Evolutionary conservation across 176 grass and related monocot genomes (phyloP).

Genomic region (Aegilops sharonensis): DNA sequence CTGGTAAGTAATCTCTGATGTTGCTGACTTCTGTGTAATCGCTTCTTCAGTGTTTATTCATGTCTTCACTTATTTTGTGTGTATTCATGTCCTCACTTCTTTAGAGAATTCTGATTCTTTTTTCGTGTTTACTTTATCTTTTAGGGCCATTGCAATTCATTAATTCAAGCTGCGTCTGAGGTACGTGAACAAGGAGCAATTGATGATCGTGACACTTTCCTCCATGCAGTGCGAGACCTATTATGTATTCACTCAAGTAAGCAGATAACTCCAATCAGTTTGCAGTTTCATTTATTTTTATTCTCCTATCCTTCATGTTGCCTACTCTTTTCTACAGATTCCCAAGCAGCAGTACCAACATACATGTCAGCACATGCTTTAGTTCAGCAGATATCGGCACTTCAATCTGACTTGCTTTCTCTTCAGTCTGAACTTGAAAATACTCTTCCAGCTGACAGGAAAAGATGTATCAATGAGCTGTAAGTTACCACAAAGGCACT

Average conservation of each 20-base stretch:
- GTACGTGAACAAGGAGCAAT: constrained; percentile 92
- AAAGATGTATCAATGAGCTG: constrained; percentile 96
- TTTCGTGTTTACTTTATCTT: background rate
- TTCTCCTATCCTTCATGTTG: constrained; percentile 2
- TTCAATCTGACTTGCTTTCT: constrained; percentile 82
- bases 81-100: background rate
- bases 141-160: constrained; percentile 77
- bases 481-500: constrained; percentile 45
- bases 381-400: constrained; percentile 85
- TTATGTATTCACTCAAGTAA: constrained; percentile 93
- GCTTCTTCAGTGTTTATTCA: constrained; percentile 4
- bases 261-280: background rate
- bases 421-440: constrained; percentile 97
- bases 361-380: constrained; percentile 92
- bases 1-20: constrained; percentile 57
- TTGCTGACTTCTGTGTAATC: background rate
- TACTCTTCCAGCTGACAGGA: constrained; percentile 74
- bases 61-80: constrained; percentile 12
- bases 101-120: constrained; percentile 14
- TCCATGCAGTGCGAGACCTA: constrained; percentile 84
- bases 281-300: constrained; percentile 6
- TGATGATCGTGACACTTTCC: constrained; percentile 89
- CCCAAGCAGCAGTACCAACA: constrained; percentile 65
- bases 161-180: constrained; percentile 85
- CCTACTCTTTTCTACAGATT: constrained; percentile 46